Conservation (phyloP, 345 rosid genomes). For the Camelina hispida region DNA sequence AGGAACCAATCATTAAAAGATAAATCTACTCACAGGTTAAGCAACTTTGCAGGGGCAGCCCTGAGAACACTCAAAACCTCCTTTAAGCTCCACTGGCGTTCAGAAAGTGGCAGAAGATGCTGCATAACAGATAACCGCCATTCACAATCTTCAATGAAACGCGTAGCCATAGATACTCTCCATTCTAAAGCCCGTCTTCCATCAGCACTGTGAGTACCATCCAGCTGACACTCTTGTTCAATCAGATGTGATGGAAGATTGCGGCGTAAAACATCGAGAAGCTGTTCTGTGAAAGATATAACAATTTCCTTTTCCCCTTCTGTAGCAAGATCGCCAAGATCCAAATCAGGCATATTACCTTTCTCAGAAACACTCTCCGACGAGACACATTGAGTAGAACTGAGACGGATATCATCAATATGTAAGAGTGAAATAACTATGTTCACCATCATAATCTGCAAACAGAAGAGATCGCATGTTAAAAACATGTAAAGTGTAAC, state of each 20-base stretch:
- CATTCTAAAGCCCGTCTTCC: slow-evolving; percentile 89
- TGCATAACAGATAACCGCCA: slow-evolving; percentile 95
- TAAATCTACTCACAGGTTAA: slow-evolving; percentile 74
- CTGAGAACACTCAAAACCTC: slow-evolving; percentile 86
- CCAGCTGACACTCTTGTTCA: slow-evolving; percentile 62
- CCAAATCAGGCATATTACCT: slow-evolving; percentile 50
- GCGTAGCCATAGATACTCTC: slow-evolving; percentile 74
- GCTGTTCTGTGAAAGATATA: slow-evolving; percentile 73
- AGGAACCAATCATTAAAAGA: slow-evolving; percentile 23
- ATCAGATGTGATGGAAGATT: slow-evolving; percentile 64
- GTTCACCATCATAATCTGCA: slow-evolving; percentile 96
- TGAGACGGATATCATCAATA: slow-evolving; percentile 79
- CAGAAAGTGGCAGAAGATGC: slow-evolving; percentile 88
- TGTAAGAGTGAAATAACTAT: slow-evolving; percentile 81
- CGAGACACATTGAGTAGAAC: slow-evolving; percentile 60
- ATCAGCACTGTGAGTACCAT: slow-evolving; percentile 56
- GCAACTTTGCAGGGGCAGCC: slow-evolving; percentile 93
- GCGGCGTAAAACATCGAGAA: slow-evolving; percentile 69
- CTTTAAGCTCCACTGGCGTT: slow-evolving; percentile 88
- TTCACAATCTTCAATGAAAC: slow-evolving; percentile 92
- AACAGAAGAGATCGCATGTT: slow-evolving; percentile 42
- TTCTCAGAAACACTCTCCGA: slow-evolving; percentile 57
- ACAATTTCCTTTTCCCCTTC: slow-evolving; percentile 77
- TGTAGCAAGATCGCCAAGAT: slow-evolving; percentile 49
- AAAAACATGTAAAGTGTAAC: slow-evolving; percentile 28